phyloP scores from a whole-genome alignment of 2,329 filamentous ascomycete species.

The Phialocephala subalpina region DNA sequence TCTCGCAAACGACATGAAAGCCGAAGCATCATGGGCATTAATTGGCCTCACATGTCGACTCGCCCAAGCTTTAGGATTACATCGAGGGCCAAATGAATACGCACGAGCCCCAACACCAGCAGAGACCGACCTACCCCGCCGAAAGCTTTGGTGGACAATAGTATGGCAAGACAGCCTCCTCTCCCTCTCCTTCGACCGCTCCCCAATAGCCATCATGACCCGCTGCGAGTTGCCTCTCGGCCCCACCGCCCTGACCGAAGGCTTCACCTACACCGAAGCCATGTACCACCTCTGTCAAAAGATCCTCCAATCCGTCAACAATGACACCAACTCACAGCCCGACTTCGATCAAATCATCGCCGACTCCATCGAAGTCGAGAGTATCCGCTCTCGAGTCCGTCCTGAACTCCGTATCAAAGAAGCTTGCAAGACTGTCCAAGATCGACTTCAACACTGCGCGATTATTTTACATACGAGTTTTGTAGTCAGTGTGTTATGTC shows the following conservation, averaged over 20 bases:
- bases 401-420: constrained; percentile 64
- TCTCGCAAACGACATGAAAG: constrained; percentile 74
- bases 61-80: constrained; percentile 70
- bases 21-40: constrained; percentile 72
- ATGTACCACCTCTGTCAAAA: constrained; percentile 72
- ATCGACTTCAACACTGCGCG: constrained; percentile 69
- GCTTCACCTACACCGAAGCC: constrained; percentile 67
- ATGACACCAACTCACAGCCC: constrained; percentile 39
- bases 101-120: constrained; percentile 31
- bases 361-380: constrained; percentile 58
- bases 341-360: constrained; percentile 58
- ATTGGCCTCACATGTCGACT: constrained; percentile 70
- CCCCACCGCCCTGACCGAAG: constrained; percentile 59
- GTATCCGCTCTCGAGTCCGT: constrained; percentile 55
- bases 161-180: constrained; percentile 73
- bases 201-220: constrained; percentile 63
- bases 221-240: constrained; percentile 56
- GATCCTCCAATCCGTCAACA: constrained; percentile 54
- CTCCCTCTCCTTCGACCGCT: constrained; percentile 71
- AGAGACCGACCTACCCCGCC: constrained; percentile 42
- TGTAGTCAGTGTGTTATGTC: constrained; percentile 70
- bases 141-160: constrained; percentile 59
- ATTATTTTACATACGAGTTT: constrained; percentile 72
- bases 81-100: constrained; percentile 47
- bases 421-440: constrained; percentile 68